phyloP scores from a whole-genome alignment of 169 alveolate genomes.

The Cryptosporidium ryanae region DNA sequence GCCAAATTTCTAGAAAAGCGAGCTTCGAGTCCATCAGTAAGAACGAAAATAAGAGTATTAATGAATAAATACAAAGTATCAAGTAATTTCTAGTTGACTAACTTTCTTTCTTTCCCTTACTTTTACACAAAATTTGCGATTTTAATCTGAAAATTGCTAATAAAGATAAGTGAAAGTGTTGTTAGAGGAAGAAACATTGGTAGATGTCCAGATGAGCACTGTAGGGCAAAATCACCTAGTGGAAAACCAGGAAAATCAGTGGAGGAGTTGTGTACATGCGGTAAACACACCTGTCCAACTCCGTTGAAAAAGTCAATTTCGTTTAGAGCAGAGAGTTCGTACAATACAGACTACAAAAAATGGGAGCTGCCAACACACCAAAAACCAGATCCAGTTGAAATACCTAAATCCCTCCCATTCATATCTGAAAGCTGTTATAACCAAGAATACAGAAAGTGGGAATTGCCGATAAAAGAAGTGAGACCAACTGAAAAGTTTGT shows the following conservation, averaged over 20 bases:
- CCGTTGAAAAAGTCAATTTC: conserved; percentile 32
- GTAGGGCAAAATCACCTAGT: conserved; percentile 70
- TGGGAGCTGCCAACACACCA: conserved; percentile 56
- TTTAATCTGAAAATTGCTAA: background rate
- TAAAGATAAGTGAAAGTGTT: conserved; percentile 18
- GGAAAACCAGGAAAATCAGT: conserved; percentile 71
- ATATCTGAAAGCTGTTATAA: conserved; percentile 46
- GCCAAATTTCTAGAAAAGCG: too few relatives aligned
- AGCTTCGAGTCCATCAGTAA: too few relatives aligned
- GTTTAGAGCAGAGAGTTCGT: conserved; percentile 58
- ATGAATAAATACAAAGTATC: too few relatives aligned
- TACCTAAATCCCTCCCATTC: conserved; percentile 51
- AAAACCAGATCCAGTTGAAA: conserved; percentile 45
- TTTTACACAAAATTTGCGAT: background rate
- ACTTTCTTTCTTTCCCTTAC: background rate
- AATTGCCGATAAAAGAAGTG: conserved; percentile 14
- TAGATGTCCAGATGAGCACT: conserved; percentile 60
- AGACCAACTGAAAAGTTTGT: conserved; percentile 34
- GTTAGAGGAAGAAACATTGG: conserved; percentile 60
- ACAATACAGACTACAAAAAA: conserved; percentile 50
- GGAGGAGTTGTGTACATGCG: conserved; percentile 67
- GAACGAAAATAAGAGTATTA: too few relatives aligned
- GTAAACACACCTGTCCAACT: conserved; percentile 51
- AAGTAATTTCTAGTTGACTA: background rate
- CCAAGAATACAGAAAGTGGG: conserved; percentile 51